Percentiles rank a stretch among this genome's conserved stretches.
These are phyloP conservation scores for Ceratobasidium sp. DNA, from an alignment of 1,284 basidiomycete species.

Conservation along the genomic window DNA sequence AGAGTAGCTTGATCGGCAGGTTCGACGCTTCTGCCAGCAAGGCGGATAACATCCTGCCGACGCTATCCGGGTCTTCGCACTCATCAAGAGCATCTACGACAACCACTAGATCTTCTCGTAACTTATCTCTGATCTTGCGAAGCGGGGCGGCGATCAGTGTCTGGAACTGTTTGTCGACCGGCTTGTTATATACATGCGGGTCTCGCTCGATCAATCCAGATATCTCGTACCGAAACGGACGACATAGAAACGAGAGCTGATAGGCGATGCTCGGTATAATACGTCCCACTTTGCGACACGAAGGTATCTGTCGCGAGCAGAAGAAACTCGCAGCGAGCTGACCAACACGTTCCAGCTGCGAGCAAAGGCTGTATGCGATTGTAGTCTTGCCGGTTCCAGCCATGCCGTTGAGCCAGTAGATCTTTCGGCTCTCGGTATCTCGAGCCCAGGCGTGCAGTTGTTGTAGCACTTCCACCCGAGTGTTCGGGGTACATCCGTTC, in stretches of 20 bases:
- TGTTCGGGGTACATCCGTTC: neutral
- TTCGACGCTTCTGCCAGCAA: neutral
- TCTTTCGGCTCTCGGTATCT: neutral
- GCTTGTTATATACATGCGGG: neutral
- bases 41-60: neutral
- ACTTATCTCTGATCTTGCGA: neutral
- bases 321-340: conserved; percentile 23
- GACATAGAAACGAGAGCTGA: conserved; percentile 12
- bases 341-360: neutral
- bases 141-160: conserved; percentile 2
- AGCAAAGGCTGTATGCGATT: conserved; percentile 18
- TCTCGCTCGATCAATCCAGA: neutral
- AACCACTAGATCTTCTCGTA: conserved; percentile 2
- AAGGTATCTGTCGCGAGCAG: conserved; percentile 14
- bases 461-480: neutral
- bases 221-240: neutral
- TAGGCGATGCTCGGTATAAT: conserved; percentile 25
- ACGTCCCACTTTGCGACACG: neutral
- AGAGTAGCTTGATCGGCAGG: conserved; percentile 3
- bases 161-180: neutral
- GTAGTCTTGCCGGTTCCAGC: conserved; percentile 32
- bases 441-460: conserved; percentile 3
- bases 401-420: conserved; percentile 32
- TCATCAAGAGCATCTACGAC: conserved; percentile 32
- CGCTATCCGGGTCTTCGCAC: conserved; percentile 7